Evolutionary conservation across 2,329 filamentous ascomycete species (phyloP), one percentile per base, ranked within the genome.

Genomic region (Paracorniculantispora psalliotae): DNA sequence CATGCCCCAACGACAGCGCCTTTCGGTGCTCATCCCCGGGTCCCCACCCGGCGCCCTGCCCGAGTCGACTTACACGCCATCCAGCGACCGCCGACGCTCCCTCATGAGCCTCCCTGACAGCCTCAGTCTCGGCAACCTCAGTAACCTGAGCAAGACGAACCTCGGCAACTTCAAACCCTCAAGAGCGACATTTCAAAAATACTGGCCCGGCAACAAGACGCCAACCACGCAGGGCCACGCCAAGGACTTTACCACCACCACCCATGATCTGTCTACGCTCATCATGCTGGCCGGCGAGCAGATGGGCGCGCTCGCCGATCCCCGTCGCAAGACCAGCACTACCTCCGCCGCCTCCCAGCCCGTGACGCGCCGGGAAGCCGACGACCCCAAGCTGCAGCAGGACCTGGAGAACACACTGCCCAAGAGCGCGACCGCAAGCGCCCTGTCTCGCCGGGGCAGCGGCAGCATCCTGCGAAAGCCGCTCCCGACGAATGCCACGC

Each of bases 71-170:
- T 54, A 54, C 49, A 53, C 57, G 50, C 57, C 57, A 5, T n/a
- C 50, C 6, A 59, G 48, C 35, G 57, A 59, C 49, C 57, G 57
- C 28, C 57, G 57, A 3, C 49, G 57, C 39, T 59, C 57, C n/a
- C 57, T 59, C 43, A 47, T 54, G 49, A 59, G 57, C 57, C 49
- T 59, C 23, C 21, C 49, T 26, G 49, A 59, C 13, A 43, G 43
- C 43, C 30, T 59, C 39, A 54, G 39, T 12, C 48, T 52, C 3
- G 48, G 56, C 15, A 50, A 5, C 55, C 35, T 58, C 10, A 17
- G 15, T 10, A 46, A 39, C 41, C 28, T 52, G 5, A 52, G 30
- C 30, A 33, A 33, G 30, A 6, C 30, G 6, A 53, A 30, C 19
- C n/a, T 46, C 13, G 8, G 15, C 28, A 46, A 23, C 28, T n/a